Evolutionary conservation across 2,329 filamentous ascomycete genomes (phyloP), one percentile per base, ranked within the genome.

Genomic region (Monascus ruber): DNA sequence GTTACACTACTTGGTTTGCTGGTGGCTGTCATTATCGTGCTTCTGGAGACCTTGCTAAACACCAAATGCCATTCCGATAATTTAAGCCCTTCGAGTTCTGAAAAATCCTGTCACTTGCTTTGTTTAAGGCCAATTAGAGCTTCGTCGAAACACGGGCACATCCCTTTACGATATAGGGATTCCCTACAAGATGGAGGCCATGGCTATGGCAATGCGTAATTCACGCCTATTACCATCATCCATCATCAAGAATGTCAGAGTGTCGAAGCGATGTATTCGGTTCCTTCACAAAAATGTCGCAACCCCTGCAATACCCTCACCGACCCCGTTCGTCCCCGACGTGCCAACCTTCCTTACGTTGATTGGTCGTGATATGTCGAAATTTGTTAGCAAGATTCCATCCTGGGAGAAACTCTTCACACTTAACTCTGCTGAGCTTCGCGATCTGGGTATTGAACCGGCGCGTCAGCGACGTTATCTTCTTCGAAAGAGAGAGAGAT

Each of bases 341-440:
- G 78, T 86, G 32, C 60, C 73, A 51, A 91, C 88, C 10, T 94
- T 98, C 64, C 80, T 96, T 46, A 85, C 76, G 29, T 72, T 95
- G 43, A 95, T 96, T 64, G 91, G 91, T 51, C 88, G 91, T 47
- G 81, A 81, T 52, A 78, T 95, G 53, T 79, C 75, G 55, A 78
- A 83, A 56, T 85, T 95, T 68, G 76, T 83, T 36, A 72, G 77
- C 64, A 96, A 96, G 64, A 85, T 98, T 52, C 79, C 84, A 2
- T 81, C 83, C 7, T 96, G 91, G 91, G 83, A 91, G 38, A 77
- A 85, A 5, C 77, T 98, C 34, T 96, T 96, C 73, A 80, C 80
- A 34, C 72, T 91, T 47, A 80, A 77, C 24, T 86, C 85, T 11
- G 62, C 72, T 34, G 80, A 96, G 64, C 72, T 98, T 48, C 79